Conservation (phyloP, 768 basidiomycete species). For the Termitomyces sp. region DNA sequence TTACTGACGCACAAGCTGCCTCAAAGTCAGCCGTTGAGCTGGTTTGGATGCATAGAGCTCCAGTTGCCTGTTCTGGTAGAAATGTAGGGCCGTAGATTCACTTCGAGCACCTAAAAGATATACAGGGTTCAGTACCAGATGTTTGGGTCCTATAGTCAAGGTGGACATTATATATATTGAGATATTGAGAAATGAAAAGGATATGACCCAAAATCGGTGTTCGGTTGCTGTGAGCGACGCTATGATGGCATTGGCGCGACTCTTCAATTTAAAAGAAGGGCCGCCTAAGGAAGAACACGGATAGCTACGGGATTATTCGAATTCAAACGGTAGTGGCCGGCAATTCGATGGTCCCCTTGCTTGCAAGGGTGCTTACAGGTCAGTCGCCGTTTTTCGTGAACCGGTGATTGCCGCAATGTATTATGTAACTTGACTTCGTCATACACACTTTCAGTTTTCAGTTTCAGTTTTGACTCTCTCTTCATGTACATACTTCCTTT, state of each 20-base stretch:
- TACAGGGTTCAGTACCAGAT: background rate
- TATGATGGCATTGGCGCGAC: background rate
- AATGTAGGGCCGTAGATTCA: slow-evolving; percentile 48
- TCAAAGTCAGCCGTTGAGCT: slow-evolving; percentile 68
- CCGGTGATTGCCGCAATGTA: too few relatives aligned
- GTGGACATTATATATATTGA: slow-evolving; percentile 15
- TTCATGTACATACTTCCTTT: too few relatives aligned
- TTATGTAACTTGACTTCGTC: too few relatives aligned
- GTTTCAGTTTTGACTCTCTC: too few relatives aligned
- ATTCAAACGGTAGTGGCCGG: too few relatives aligned
- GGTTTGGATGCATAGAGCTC: slow-evolving; percentile 78
- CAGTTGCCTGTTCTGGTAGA: slow-evolving; percentile 82
- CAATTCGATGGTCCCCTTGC: too few relatives aligned
- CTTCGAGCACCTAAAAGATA: slow-evolving; percentile 11
- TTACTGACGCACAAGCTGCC: slow-evolving; percentile 67
- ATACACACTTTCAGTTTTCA: too few relatives aligned
- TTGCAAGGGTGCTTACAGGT: too few relatives aligned
- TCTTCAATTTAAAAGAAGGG: too few relatives aligned
- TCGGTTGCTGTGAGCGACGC: background rate
- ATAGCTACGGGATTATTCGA: too few relatives aligned
- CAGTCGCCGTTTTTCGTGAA: too few relatives aligned
- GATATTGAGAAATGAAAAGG: background rate
- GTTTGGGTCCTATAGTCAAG: slow-evolving; percentile 9
- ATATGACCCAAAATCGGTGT: background rate
- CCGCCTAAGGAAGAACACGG: too few relatives aligned